Conservation (phyloP, 225 moss, liverwort and hornwort genomes). For the Polytrichum commune region DNA sequence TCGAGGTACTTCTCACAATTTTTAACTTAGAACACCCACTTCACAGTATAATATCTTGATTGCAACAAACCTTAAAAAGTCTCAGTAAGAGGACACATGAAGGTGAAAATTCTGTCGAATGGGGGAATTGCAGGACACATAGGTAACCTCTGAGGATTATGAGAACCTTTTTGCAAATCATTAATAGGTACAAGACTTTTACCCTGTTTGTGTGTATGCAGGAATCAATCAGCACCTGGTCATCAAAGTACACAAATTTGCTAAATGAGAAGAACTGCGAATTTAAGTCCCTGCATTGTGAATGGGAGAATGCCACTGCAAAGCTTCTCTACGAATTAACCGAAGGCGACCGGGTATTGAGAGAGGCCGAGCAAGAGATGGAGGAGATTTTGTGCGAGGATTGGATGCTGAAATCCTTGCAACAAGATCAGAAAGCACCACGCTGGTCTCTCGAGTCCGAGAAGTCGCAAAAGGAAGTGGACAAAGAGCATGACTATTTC, state of each 20-base stretch:
- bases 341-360: slow-evolving; percentile 64
- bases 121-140: too few relatives aligned
- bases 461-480: slow-evolving; percentile 43
- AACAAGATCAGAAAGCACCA: slow-evolving; percentile 8
- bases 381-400: slow-evolving; percentile 62
- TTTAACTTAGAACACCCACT: slow-evolving; percentile 4
- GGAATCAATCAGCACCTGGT: slow-evolving; percentile 20
- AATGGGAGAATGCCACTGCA: slow-evolving; percentile 49
- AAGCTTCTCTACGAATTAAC: slow-evolving; percentile 45
- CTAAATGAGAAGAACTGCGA: slow-evolving; percentile 40
- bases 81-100: too few relatives aligned
- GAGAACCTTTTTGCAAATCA: too few relatives aligned
- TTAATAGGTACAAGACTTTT: too few relatives aligned
- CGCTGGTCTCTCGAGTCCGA: slow-evolving; percentile 45
- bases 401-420: slow-evolving; percentile 25
- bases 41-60: not conserved
- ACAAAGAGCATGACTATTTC: slow-evolving; percentile 51
- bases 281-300: slow-evolving; percentile 28
- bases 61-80: too few relatives aligned
- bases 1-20: not conserved
- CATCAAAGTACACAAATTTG: slow-evolving; percentile 15
- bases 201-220: slow-evolving; percentile 8
- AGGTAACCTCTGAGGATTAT: too few relatives aligned
- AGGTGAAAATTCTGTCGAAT: too few relatives aligned
- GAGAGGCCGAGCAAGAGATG: slow-evolving; percentile 63